Base-by-base conservation (phyloP, 805 yeast species). In the Hanseniaspora thailandica region DNA sequence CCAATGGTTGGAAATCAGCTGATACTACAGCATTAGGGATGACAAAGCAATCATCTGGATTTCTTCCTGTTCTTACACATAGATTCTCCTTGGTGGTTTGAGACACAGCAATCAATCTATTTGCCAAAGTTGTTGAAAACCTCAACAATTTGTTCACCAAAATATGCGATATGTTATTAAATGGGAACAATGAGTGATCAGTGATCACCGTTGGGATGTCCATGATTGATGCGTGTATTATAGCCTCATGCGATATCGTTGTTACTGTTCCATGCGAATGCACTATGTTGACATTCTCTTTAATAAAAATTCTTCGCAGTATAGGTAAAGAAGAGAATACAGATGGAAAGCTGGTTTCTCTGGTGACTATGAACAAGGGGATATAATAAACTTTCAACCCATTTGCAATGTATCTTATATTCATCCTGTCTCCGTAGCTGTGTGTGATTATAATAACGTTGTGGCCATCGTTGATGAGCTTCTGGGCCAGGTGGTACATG, bases 1-100 rank as follows among this genome's bases (percentile, higher is more conserved):
- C 26, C 22, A 19, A 7, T 0, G 87, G 88, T n/a, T 65, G 64
- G 64, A 93, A 93, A 64, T 89, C 94, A 45, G 77, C 76, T 4
- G 93, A 76, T 1, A 93, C 79, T 4, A 93, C 94, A 0, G 99
- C 99, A 68, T 93, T 93, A 0, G 99, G 99, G 17, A 93, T 93
- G 23, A 89, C 99, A 15, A 89, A 81, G 4, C 88, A 90, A 48
- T 70, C 69, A 5, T 75, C 62, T 0, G 97, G 97, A 58, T 86
- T 85, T 39, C 89, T 68, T 1, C 84, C 77, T 0, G 95, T 95
- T 49, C 99, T 71, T 12, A 93, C 71, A 4, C 89, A 96, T 8
- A 95, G 88, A 64, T 93, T 93, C 60, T 93, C 99, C 62, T 93
- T 89, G 65, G 97, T 87, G 0, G 97, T 90, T 63, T 93, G 93